These are phyloP conservation scores for Apiospora rasikravindrae DNA, from an alignment of 2,329 filamentous ascomycete genomes.

Conservation along the genomic window DNA sequence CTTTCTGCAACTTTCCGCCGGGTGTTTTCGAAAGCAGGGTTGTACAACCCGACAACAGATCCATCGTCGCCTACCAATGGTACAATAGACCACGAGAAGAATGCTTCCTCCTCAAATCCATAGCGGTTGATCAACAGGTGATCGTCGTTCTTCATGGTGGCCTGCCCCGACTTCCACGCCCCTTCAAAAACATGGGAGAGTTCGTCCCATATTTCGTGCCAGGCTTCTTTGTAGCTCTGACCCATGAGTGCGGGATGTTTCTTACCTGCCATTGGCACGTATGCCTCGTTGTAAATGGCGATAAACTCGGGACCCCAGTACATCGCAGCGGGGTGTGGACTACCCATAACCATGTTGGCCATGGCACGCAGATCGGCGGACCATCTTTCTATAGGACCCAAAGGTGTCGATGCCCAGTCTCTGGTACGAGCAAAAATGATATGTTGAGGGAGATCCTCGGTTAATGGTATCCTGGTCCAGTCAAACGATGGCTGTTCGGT, in stretches of 20 bases:
- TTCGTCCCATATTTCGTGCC: conserved; percentile 77
- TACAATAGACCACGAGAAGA: conserved; percentile 83
- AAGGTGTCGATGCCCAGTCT: conserved; percentile 74
- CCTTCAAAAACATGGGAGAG: conserved; percentile 71
- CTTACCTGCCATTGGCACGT: conserved; percentile 72
- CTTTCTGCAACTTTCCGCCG: conserved; percentile 78
- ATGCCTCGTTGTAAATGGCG: conserved; percentile 75
- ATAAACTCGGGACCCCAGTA: conserved; percentile 78
- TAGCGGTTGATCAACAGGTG: conserved; percentile 73
- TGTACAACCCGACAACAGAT: conserved; percentile 76
- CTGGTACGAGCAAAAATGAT: conserved; percentile 74
- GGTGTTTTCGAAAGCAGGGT: conserved; percentile 83
- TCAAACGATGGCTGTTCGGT: conserved; percentile 68
- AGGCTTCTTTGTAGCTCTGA: conserved; percentile 68
- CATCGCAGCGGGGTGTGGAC: conserved; percentile 75
- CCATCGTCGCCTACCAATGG: conserved; percentile 78
- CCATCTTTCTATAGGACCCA: conserved; percentile 81
- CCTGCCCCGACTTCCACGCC: conserved; percentile 73
- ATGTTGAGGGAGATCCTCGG: conserved; percentile 68
- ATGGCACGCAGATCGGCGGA: conserved; percentile 73
- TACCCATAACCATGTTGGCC: conserved; percentile 83
- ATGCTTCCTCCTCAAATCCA: conserved; percentile 77
- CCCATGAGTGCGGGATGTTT: conserved; percentile 83
- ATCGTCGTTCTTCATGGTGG: conserved; percentile 85
- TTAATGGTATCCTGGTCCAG: conserved; percentile 76